These are phyloP conservation scores for Taiwanofungus camphoratus DNA, from an alignment of 1,284 basidiomycete genomes.

Conservation along the genomic window DNA sequence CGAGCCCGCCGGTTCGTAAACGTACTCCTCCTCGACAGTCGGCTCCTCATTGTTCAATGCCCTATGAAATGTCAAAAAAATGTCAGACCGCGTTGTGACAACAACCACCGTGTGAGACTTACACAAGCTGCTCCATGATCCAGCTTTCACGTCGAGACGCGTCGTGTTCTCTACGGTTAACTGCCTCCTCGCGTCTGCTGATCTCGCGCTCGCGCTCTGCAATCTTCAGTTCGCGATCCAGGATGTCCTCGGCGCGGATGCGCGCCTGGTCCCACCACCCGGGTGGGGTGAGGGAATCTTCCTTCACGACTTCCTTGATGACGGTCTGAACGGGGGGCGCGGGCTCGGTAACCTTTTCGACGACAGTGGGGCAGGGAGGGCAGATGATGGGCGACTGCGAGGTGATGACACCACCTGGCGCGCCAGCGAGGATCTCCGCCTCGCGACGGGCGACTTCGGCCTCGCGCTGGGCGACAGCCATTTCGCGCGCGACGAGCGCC, in stretches of 20 bases:
- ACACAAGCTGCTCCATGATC: constrained; percentile 89
- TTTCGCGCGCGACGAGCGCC: constrained; percentile 69
- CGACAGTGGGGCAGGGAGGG: constrained; percentile 50
- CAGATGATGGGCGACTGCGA: constrained; percentile 45
- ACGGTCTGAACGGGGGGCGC: constrained; percentile 63
- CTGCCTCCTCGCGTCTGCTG: constrained; percentile 71
- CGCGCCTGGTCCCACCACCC: constrained; percentile 63
- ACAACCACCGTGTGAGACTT: constrained; percentile 27
- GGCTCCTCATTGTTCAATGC: constrained; percentile 62
- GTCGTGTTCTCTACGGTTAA: constrained; percentile 79
- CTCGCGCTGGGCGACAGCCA: constrained; percentile 69
- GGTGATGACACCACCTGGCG: constrained; percentile 69
- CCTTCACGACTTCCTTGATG: constrained; percentile 79
- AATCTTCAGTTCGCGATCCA: constrained; percentile 77
- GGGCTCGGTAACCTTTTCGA: constrained; percentile 43
- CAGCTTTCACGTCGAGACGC: constrained; percentile 76
- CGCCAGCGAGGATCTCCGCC: constrained; percentile 73
- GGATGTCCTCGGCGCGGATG: constrained; percentile 67
- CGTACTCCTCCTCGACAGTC: constrained; percentile 70
- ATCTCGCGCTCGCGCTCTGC: constrained; percentile 79
- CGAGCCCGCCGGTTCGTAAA: constrained; percentile 60
- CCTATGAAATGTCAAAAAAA: constrained; percentile 32
- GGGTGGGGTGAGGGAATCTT: constrained; percentile 68
- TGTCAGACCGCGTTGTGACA: constrained; percentile 14
- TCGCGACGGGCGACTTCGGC: constrained; percentile 81